Percentiles rank a stretch among this genome's conserved stretches.
phyloP scores from a whole-genome alignment of 768 basidiomycete species.

The Boletus edulis region DNA sequence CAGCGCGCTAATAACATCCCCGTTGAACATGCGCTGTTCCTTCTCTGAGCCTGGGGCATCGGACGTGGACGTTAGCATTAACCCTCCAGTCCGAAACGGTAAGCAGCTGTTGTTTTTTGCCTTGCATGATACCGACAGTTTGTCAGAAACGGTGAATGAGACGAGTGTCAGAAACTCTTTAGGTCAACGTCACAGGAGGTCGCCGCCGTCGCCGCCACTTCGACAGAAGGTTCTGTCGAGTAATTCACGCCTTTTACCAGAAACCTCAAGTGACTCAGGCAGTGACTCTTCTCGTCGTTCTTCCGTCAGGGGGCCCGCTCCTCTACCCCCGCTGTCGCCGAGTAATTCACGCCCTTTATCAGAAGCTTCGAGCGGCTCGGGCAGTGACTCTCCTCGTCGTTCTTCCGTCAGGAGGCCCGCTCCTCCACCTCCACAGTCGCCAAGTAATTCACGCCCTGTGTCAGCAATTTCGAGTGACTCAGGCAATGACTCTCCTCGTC shows the following conservation, averaged over 20 bases:
- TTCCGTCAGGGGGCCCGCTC: too few relatives aligned
- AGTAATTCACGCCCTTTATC: not conserved
- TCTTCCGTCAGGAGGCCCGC: too few relatives aligned
- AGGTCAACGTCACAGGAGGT: not conserved
- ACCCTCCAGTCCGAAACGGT: not conserved
- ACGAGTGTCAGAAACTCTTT: not conserved
- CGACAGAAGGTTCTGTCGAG: not conserved
- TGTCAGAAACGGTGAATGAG: not conserved
- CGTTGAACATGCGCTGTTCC: not conserved
- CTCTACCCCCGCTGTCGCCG: too few relatives aligned
- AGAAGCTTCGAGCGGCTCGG: not conserved
- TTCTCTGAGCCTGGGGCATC: not conserved
- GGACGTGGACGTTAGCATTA: not conserved
- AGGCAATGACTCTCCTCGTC: too few relatives aligned
- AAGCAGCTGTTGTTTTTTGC: not conserved
- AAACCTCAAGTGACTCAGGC: not conserved
- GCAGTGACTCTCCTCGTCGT: not conserved
- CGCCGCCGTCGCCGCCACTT: not conserved
- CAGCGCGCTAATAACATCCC: not conserved
- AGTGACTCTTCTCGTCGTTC: not conserved
- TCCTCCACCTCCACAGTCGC: too few relatives aligned
- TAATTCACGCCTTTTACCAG: not conserved
- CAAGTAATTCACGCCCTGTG: too few relatives aligned
- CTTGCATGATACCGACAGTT: not conserved
- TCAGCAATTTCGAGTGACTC: too few relatives aligned